phyloP scores from a whole-genome alignment of 1,284 basidiomycete genomes.

The Trametes hirsuta region DNA sequence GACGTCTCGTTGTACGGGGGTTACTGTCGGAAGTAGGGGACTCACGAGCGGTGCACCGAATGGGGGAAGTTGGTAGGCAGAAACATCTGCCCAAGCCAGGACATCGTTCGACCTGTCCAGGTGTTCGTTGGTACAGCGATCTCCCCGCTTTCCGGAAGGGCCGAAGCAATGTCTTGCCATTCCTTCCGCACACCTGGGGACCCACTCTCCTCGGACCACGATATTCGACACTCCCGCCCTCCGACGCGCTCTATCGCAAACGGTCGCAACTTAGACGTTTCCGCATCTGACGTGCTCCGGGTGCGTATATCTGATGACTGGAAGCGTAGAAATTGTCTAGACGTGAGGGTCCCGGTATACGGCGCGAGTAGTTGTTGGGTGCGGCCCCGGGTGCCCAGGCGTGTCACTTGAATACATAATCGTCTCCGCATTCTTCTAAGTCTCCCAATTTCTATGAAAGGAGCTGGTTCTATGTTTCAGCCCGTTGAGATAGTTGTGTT shows the following conservation, averaged over 20 bases:
- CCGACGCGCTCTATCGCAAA: constrained; percentile 36
- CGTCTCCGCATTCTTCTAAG: constrained; percentile 7
- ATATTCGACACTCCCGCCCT: constrained; percentile 35
- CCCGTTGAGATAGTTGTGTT: too few species aligned
- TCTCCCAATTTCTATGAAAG: too few species aligned
- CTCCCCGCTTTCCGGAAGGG: constrained; percentile 11
- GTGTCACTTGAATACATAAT: constrained; percentile 11
- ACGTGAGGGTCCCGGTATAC: background rate
- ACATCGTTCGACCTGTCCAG: constrained; percentile 25
- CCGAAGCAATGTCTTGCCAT: constrained; percentile 29
- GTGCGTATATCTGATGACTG: background rate
- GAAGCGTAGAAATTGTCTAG: background rate
- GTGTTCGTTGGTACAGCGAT: constrained; percentile 21
- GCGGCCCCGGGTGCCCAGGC: constrained; percentile 7
- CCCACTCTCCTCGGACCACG: constrained; percentile 27
- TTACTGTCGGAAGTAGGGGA: background rate
- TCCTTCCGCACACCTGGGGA: constrained; percentile 27
- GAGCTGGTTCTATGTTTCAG: background rate
- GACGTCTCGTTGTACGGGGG: too few species aligned
- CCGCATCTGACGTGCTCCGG: background rate
- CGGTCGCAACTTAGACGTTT: constrained; percentile 15
- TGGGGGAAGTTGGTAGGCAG: constrained; percentile 38
- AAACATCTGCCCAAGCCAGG: constrained; percentile 38
- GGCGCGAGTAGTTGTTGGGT: constrained; percentile 7
- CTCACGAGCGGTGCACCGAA: constrained; percentile 38